Percentiles rank a stretch among this genome's conserved stretches.
These are phyloP conservation scores for Colletotrichum sp. DNA, from an alignment of 2,329 filamentous ascomycete genomes.

Conservation along the genomic window DNA sequence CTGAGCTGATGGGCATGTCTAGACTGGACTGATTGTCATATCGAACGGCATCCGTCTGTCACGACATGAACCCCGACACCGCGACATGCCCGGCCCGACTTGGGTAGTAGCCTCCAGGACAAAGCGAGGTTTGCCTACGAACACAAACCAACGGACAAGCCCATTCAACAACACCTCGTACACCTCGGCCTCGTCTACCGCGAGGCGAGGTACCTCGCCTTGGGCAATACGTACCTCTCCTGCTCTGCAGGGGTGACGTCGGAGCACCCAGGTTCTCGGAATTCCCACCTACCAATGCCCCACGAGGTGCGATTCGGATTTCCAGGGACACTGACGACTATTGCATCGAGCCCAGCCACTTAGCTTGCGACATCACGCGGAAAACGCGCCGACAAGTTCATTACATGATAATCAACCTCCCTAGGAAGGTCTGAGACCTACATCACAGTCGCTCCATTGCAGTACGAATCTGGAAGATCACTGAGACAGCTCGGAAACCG, in stretches of 20 bases:
- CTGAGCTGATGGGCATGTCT: background rate
- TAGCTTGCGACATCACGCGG: background rate
- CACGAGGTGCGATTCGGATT: background rate
- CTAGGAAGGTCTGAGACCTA: background rate
- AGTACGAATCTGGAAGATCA: background rate
- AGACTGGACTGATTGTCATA: background rate
- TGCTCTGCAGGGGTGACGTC: constrained; percentile 4
- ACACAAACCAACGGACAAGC: background rate
- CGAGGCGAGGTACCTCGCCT: background rate
- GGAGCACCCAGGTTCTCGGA: constrained; percentile 11
- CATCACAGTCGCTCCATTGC: background rate
- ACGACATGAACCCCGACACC: background rate
- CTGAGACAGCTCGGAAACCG: background rate
- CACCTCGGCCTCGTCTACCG: background rate
- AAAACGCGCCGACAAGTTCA: background rate
- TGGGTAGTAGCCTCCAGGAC: background rate
- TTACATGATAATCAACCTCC: background rate
- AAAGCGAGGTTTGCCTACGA: background rate
- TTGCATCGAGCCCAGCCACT: background rate
- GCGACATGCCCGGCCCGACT: background rate
- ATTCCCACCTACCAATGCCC: background rate
- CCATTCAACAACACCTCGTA: background rate
- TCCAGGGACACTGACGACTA: background rate
- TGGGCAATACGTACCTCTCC: background rate
- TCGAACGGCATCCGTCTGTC: background rate